phyloP scores from a whole-genome alignment of 495 filamentous ascomycete species.

The Pseudoneurospora amorphoporcata region DNA sequence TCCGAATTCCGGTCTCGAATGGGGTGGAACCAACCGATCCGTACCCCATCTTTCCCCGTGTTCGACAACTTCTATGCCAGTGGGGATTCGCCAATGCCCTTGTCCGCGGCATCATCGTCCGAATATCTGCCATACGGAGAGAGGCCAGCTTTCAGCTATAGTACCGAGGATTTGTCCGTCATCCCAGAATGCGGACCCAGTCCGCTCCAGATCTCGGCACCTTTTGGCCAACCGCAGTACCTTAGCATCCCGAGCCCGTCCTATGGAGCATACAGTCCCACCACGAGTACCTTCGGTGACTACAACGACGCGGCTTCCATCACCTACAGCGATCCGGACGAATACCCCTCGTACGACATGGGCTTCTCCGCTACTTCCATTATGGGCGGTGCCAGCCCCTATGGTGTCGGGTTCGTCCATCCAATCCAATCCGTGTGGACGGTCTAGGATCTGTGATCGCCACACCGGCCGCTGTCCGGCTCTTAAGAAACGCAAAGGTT shows the following conservation, averaged over 20 bases:
- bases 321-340: constrained; percentile 45
- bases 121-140: constrained; percentile 37
- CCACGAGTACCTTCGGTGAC: constrained; percentile 44
- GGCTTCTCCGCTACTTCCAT: constrained; percentile 27
- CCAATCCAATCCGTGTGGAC: constrained; percentile 43
- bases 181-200: constrained; percentile 32
- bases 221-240: constrained; percentile 38
- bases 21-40: constrained; percentile 47
- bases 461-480: constrained; percentile 25
- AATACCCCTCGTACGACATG: constrained; percentile 31
- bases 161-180: constrained; percentile 42
- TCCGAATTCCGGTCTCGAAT: constrained; percentile 49
- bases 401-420: constrained; percentile 46
- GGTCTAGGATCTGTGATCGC: constrained; percentile 27
- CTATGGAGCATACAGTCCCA: constrained; percentile 43
- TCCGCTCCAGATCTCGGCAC: constrained; percentile 40
- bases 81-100: constrained; percentile 23
- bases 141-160: constrained; percentile 45
- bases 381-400: constrained; percentile 33
- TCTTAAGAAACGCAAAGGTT: constrained; percentile 27
- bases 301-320: constrained; percentile 40
- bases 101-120: constrained; percentile 25
- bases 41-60: constrained; percentile 44
- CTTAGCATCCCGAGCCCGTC: constrained; percentile 47
- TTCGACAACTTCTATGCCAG: constrained; percentile 39